Evolutionary conservation across 139 green algal genomes (phyloP), one percentile per base, ranked within the genome.

Genomic region (Picochlorum sp.): DNA sequence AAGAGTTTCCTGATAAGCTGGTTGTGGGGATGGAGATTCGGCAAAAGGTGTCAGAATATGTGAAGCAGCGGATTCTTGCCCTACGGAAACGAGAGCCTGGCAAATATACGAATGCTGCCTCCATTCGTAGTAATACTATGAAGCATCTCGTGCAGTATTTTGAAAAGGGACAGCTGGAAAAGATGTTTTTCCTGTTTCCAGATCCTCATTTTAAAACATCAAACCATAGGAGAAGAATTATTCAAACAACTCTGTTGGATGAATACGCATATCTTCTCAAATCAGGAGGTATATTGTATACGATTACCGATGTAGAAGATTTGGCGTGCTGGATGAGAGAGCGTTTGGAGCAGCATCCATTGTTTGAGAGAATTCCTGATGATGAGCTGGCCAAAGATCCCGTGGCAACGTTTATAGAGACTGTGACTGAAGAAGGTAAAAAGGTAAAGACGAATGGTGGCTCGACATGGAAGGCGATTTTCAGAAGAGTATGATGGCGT

Each of bases 171-270:
- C 86, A 96, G 85, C 82, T 98, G 23, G 81, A 82, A 38, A 97
- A 97, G 76, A 78, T 99, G 37, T 98, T 99, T 81, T 99, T 99
- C 81, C 82, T 98, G 1, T 99, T 98, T 73, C 89, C 94, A 26
- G 88, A 95, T 78, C 87, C 88, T 1, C 88, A 95, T 72, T 95
- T 95, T 79, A 95, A 95, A 77, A 74, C 66, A 4, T 44, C 68
- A 50, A 94, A 88, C 45, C 80, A 89, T 66, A 57, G 86, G 30
- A 70, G 94, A 5, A 83, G 94, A 52, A 97, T 99, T 80, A 94
- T 99, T 63, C 86, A 85, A 69, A 79, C 64, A 9, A 70, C 76
- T 34, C 77, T 98, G 37, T 78, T 95, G 38, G 86, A 82, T 1
- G 93, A 98, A 78, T 99, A 98, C 61, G 94, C 92, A 1, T 92